Evolutionary conservation across 148 eudicot genomes (phyloP).

Genomic region (Chenopodium suecicum): DNA sequence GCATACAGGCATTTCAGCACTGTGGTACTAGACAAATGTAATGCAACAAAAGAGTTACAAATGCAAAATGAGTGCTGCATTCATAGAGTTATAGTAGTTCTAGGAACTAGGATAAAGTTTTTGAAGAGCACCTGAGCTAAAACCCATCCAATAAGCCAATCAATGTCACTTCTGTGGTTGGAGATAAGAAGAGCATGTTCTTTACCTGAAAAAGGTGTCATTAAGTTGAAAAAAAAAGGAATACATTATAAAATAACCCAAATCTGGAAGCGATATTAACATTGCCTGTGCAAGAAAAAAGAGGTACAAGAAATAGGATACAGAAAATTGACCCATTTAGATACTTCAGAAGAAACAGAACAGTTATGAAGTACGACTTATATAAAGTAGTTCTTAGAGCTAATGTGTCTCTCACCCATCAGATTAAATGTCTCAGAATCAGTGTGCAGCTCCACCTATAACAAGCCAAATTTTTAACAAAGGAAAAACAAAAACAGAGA

Average conservation of each 20-base stretch:
- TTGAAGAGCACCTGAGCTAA: constrained; percentile 59
- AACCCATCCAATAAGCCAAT: constrained; percentile 84
- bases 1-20: neutral
- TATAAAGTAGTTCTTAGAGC: neutral
- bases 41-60: neutral
- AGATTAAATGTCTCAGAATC: constrained; percentile 51
- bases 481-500: neutral
- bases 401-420: constrained; percentile 43
- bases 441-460: constrained; percentile 54
- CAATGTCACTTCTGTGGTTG: constrained; percentile 73
- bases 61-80: neutral
- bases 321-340: neutral
- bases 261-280: neutral
- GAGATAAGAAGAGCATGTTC: constrained; percentile 62
- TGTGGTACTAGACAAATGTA: neutral
- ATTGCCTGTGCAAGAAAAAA: neutral
- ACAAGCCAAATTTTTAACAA: neutral
- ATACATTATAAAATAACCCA: neutral
- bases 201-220: constrained; percentile 48
- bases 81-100: neutral
- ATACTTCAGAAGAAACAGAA: neutral
- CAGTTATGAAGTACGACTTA: neutral
- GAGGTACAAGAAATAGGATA: no score
- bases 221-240: constrained; percentile 1
- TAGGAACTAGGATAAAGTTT: neutral